Evolutionary conservation across 2,329 filamentous ascomycete genomes (phyloP).

Genomic region (Aspergillus brunneoviolaceus): DNA sequence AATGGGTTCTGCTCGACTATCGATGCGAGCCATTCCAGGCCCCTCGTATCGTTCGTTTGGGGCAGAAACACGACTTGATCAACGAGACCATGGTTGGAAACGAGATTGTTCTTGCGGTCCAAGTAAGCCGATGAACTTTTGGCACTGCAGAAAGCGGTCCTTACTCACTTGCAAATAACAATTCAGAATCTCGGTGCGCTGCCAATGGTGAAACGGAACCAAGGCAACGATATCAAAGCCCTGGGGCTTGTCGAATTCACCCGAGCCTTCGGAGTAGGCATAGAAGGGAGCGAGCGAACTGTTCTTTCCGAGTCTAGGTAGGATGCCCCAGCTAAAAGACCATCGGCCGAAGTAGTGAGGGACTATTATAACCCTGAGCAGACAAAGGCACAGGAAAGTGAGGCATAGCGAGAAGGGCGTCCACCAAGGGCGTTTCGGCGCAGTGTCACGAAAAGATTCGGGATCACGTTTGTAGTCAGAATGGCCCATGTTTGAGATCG

Average conservation of each 20-base stretch:
- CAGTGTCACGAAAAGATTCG: slow-evolving; percentile 17
- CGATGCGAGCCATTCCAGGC: slow-evolving; percentile 39
- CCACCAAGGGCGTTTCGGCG: neutral
- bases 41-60: slow-evolving; percentile 35
- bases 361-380: neutral
- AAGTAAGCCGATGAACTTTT: slow-evolving; percentile 1
- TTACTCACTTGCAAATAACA: slow-evolving; percentile 42
- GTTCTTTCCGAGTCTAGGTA: slow-evolving; percentile 22
- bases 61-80: slow-evolving; percentile 47
- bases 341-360: slow-evolving; percentile 14
- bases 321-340: slow-evolving; percentile 20
- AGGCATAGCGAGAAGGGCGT: neutral
- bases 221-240: slow-evolving; percentile 40
- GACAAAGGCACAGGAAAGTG: neutral
- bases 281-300: slow-evolving; percentile 27
- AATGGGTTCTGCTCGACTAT: slow-evolving; percentile 29
- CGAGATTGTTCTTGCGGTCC: slow-evolving; percentile 36
- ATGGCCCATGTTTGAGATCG: slow-evolving; percentile 22
- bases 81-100: slow-evolving; percentile 40
- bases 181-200: slow-evolving; percentile 39
- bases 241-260: slow-evolving; percentile 33
- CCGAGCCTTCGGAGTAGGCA: slow-evolving; percentile 29
- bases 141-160: no score
- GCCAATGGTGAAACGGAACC: slow-evolving; percentile 38
- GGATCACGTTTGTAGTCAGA: slow-evolving; percentile 17